Conservation (phyloP, 164 flowering plant genomes). For the Piper betle region DNA sequence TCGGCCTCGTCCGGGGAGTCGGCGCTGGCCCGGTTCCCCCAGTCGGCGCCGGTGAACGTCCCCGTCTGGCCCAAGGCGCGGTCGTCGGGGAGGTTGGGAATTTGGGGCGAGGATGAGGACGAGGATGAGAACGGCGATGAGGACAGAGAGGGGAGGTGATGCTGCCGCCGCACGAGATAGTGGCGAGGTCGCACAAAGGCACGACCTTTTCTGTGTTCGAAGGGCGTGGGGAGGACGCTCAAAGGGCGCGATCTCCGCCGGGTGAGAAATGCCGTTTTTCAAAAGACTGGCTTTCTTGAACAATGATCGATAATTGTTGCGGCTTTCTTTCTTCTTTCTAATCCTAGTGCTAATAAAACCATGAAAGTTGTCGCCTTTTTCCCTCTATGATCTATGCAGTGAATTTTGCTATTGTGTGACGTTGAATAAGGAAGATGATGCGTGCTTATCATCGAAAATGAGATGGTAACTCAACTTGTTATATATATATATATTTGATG, state of each 20-base stretch:
- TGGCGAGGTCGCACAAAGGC: conserved; percentile 29
- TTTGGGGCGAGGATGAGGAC: conserved; percentile 16
- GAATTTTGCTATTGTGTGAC: too few relatives aligned
- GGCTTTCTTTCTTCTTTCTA: too few relatives aligned
- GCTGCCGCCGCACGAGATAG: conserved; percentile 53
- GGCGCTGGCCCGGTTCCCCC: too few relatives aligned
- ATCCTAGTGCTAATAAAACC: too few relatives aligned
- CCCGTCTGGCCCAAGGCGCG: conserved; percentile 26
- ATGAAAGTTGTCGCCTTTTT: too few relatives aligned
- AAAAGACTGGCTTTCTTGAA: conserved; percentile 47
- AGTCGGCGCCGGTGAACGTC: conserved; percentile 42
- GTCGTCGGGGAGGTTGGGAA: not conserved
- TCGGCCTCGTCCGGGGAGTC: conserved; percentile 14
- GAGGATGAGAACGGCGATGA: not conserved
- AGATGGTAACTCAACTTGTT: too few relatives aligned
- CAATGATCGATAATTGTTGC: conserved; percentile 3
- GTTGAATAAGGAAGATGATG: too few relatives aligned
- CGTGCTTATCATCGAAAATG: too few relatives aligned
- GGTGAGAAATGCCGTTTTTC: conserved; percentile 39
- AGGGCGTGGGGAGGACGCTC: conserved; percentile 48
- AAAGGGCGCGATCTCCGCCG: conserved; percentile 46
- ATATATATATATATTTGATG: too few relatives aligned
- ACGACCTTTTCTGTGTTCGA: conserved; percentile 49
- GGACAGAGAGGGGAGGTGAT: conserved; percentile 25
- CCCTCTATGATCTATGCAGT: too few relatives aligned